These are phyloP conservation scores for Russula lepida DNA, from an alignment of 768 basidiomycete species.

Conservation along the genomic window DNA sequence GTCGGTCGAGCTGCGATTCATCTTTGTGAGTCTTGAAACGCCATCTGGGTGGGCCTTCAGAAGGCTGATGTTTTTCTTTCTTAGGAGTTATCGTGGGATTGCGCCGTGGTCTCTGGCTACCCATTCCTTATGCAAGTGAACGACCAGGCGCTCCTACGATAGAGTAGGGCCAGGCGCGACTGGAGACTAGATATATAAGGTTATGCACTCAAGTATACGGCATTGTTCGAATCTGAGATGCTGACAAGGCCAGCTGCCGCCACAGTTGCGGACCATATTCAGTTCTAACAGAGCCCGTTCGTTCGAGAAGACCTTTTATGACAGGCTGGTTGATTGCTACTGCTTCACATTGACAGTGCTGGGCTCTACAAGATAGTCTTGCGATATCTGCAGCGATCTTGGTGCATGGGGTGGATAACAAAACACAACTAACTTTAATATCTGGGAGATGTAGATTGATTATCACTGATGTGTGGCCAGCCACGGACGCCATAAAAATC, in stretches of 20 bases:
- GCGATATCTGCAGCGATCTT: no score
- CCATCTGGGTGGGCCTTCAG: neutral
- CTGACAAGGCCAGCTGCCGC: no score
- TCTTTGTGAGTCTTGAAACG: neutral
- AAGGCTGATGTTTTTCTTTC: neutral
- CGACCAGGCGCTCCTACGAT: neutral
- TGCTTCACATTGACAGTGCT: no score
- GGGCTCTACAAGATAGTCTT: no score
- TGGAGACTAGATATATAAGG: neutral
- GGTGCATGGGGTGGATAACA: no score
- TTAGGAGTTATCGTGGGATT: neutral
- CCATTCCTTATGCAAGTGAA: neutral
- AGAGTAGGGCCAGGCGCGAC: neutral
- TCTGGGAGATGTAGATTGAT: no score
- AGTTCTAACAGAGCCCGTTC: neutral
- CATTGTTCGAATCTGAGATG: no score
- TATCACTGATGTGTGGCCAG: no score
- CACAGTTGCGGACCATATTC: no score
- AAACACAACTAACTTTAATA: no score
- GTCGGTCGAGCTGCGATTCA: neutral
- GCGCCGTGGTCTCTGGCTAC: neutral
- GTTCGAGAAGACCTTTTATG: neutral
- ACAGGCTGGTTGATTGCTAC: no score
- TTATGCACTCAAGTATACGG: neutral
- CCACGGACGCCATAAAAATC: no score